Percentiles rank a stretch among this genome's conserved stretches.
phyloP scores from a whole-genome alignment of 768 basidiomycete species.

The Boletus rubroflammeus region DNA sequence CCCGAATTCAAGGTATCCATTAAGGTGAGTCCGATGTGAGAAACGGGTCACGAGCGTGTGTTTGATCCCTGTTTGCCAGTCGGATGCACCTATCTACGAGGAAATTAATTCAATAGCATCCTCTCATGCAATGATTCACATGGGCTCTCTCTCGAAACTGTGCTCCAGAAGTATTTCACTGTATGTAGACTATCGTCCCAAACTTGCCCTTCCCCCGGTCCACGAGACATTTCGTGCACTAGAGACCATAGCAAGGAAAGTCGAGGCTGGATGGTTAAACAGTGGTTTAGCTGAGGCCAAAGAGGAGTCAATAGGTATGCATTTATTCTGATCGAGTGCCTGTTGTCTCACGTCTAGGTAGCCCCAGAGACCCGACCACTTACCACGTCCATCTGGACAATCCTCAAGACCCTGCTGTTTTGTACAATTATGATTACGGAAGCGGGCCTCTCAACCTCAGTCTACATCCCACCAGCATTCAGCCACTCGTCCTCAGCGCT shows the following conservation, averaged over 20 bases:
- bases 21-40: constrained; percentile 4
- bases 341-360: constrained; percentile 21
- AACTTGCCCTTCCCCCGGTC: constrained; percentile 25
- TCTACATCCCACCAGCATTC: constrained; percentile 46
- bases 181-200: constrained; percentile 34
- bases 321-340: constrained; percentile 24
- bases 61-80: constrained; percentile 20
- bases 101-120: constrained; percentile 33
- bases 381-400: constrained; percentile 55
- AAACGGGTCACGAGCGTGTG: neutral
- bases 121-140: constrained; percentile 36
- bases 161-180: constrained; percentile 33
- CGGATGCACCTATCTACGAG: constrained; percentile 33
- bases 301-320: constrained; percentile 30
- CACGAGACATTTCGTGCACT: constrained; percentile 28
- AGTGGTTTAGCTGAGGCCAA: constrained; percentile 31
- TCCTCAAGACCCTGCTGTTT: constrained; percentile 76
- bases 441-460: constrained; percentile 49
- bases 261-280: constrained; percentile 49
- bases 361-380: constrained; percentile 44
- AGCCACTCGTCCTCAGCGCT: constrained; percentile 43
- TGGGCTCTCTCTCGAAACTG: constrained; percentile 41
- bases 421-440: constrained; percentile 67
- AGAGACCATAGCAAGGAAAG: constrained; percentile 36
- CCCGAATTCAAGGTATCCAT: constrained; percentile 20